These are phyloP conservation scores for Endoconidiophora polonica DNA, from an alignment of 2,329 filamentous ascomycete genomes.

Conservation along the genomic window DNA sequence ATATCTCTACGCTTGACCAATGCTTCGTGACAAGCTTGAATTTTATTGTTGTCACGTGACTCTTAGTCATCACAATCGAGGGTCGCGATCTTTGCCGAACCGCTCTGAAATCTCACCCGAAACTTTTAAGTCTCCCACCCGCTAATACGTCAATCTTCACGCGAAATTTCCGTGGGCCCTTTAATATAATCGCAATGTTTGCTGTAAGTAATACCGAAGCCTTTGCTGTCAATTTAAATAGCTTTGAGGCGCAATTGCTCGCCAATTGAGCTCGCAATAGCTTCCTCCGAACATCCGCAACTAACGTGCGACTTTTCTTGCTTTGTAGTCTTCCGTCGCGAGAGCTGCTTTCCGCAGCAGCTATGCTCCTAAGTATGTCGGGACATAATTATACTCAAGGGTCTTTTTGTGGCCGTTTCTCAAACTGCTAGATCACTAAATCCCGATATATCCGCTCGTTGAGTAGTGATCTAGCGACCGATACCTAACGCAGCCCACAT, in stretches of 20 bases:
- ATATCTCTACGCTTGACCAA: no score
- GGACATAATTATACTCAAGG: slow-evolving; percentile 3
- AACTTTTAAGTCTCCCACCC: background rate
- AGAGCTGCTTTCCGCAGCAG: slow-evolving; percentile 37
- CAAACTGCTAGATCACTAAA: background rate
- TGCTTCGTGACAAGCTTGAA: background rate
- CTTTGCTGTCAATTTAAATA: background rate
- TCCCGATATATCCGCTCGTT: background rate
- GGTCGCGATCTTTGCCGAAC: slow-evolving; percentile 13
- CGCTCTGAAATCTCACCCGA: slow-evolving; percentile 1
- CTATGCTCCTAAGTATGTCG: slow-evolving; percentile 47
- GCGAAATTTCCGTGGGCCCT: background rate
- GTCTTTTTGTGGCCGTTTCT: background rate
- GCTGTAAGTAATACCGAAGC: slow-evolving; percentile 5
- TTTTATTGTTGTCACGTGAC: slow-evolving; percentile 5
- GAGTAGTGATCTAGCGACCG: background rate
- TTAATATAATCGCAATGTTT: slow-evolving; percentile 11
- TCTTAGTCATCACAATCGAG: slow-evolving; percentile 4
- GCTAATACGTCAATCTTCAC: slow-evolving; percentile 1
- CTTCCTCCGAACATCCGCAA: background rate
- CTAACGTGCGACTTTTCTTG: background rate
- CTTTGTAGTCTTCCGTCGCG: slow-evolving; percentile 8
- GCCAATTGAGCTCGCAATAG: no score
- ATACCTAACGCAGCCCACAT: background rate
- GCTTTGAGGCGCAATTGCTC: no score